Percentiles rank a stretch among this genome's conserved stretches.
These are phyloP conservation scores for Mycothermus thermophilus DNA, from an alignment of 495 filamentous ascomycete species.

Conservation along the genomic window DNA sequence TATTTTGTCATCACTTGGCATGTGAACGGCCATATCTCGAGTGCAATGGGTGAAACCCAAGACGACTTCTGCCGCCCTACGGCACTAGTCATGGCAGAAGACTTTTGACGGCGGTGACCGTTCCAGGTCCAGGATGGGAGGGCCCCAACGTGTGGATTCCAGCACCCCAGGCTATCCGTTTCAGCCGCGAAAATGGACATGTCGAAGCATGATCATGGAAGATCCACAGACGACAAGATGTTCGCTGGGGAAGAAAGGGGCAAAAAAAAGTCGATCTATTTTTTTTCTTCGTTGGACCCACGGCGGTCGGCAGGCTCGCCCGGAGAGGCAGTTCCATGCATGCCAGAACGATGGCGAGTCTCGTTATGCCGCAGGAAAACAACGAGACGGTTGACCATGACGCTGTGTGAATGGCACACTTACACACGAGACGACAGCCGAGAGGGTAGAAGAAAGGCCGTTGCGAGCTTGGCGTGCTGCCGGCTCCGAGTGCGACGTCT, in stretches of 20 bases:
- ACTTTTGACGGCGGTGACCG: conserved; percentile 8
- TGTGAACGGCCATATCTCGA: not conserved
- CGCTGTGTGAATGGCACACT: conserved; percentile 6
- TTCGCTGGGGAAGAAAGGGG: no score
- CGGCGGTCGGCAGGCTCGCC: conserved; percentile 8
- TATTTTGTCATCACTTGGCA: not conserved
- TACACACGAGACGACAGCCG: no score
- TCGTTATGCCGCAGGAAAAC: conserved; percentile 3
- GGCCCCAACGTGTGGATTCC: no score
- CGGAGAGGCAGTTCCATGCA: no score
- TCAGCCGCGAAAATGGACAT: conserved; percentile 21
- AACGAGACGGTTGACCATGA: not conserved
- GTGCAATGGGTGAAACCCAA: not conserved
- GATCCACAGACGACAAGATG: no score
- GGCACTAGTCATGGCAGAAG: conserved; percentile 8
- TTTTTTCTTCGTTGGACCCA: no score
- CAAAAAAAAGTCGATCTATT: no score
- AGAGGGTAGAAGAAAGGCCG: conserved; percentile 2
- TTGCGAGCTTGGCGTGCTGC: conserved; percentile 10
- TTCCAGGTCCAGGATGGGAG: no score
- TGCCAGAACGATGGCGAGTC: conserved; percentile 8
- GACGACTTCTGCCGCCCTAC: conserved; percentile 1
- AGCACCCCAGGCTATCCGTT: conserved; percentile 11
- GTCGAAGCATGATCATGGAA: no score
- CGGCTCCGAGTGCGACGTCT: conserved; percentile 2